These are phyloP conservation scores for Aspergillus avenaceus DNA, from an alignment of 495 filamentous ascomycete genomes.

Conservation along the genomic window DNA sequence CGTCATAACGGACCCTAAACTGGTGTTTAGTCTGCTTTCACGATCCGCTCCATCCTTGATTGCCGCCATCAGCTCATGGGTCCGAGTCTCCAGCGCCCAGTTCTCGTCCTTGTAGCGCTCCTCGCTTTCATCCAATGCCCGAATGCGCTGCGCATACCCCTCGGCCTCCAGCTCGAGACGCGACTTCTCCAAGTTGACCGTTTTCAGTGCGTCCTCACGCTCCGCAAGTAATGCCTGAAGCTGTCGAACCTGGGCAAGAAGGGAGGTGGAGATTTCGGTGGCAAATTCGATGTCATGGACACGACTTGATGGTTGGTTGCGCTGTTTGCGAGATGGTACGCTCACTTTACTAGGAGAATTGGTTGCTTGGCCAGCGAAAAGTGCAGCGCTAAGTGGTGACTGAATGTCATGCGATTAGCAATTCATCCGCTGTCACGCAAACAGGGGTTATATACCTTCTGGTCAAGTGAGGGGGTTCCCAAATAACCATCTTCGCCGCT, in stretches of 20 bases:
- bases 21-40: constrained; percentile 73
- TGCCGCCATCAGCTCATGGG: constrained; percentile 71
- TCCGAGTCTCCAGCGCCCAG: constrained; percentile 87
- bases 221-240: constrained; percentile 78
- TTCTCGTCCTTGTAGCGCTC: constrained; percentile 96
- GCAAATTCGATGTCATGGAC: constrained; percentile 95
- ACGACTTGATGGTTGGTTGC: constrained; percentile 82
- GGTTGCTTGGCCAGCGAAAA: constrained; percentile 79
- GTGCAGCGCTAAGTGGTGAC: constrained; percentile 69
- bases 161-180: constrained; percentile 78
- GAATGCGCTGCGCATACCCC: constrained; percentile 70
- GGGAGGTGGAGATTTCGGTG: constrained; percentile 86
- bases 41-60: constrained; percentile 69
- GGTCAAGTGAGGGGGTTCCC: constrained; percentile 60
- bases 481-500: constrained; percentile 55
- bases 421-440: background rate
- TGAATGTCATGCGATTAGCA: constrained; percentile 22
- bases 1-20: constrained; percentile 58
- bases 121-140: constrained; percentile 84
- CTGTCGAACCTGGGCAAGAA: constrained; percentile 84
- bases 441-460: constrained; percentile 44
- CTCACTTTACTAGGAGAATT: constrained; percentile 86
- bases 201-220: constrained; percentile 80
- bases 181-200: constrained; percentile 66
- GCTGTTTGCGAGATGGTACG: constrained; percentile 76